Evolutionary conservation across 352 stramenopile genomes (phyloP).

Genomic region (Hyaloperonospora brassicae): DNA sequence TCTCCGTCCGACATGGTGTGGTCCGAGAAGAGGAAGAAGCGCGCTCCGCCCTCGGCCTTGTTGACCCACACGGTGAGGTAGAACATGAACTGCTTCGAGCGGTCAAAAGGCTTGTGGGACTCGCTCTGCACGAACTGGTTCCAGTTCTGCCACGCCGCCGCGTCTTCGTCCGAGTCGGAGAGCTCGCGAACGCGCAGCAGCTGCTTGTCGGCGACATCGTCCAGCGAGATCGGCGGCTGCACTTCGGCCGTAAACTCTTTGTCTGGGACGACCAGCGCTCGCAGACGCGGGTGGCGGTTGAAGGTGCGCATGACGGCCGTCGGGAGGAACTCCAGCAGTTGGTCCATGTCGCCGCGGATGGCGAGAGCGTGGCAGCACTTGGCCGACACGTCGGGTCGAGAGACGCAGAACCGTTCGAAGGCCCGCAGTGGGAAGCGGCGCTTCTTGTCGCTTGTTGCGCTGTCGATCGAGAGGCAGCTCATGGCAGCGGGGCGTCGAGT

Average conservation of each 20-base stretch:
- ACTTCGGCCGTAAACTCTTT: conserved; percentile 36
- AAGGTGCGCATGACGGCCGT: conserved; percentile 43
- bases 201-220: conserved; percentile 25
- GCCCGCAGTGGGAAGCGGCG: conserved; percentile 27
- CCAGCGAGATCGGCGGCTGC: conserved; percentile 27
- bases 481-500: conserved; percentile 4
- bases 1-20: conserved; percentile 52
- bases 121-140: conserved; percentile 29
- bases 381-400: conserved; percentile 24
- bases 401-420: conserved; percentile 31
- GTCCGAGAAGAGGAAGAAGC: conserved; percentile 49
- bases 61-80: conserved; percentile 41
- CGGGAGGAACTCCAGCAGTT: conserved; percentile 39
- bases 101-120: conserved; percentile 32
- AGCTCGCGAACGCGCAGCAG: conserved; percentile 28
- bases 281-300: conserved; percentile 55
- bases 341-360: conserved; percentile 29
- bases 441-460: conserved; percentile 6
- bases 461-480: conserved; percentile 19
- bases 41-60: conserved; percentile 15
- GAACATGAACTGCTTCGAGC: conserved; percentile 42
- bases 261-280: conserved; percentile 26
- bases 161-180: conserved; percentile 15
- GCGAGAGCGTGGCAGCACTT: conserved; percentile 31
- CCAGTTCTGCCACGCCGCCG: conserved; percentile 24